Evolutionary conservation across 139 green algal species (phyloP), one percentile per base, ranked within the genome.

Genomic region (Closterium sp.): DNA sequence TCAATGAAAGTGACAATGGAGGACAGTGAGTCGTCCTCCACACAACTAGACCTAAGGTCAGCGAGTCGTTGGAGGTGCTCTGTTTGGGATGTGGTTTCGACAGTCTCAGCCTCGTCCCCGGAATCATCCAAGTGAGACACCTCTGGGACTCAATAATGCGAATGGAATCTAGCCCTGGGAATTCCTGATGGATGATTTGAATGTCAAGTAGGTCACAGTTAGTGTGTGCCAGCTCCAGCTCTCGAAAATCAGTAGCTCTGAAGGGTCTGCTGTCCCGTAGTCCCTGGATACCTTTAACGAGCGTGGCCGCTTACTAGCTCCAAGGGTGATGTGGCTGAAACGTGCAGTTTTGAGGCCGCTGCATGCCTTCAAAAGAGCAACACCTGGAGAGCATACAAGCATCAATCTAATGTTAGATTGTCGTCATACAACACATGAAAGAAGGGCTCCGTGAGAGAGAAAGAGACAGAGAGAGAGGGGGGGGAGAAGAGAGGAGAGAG

Each of bases 191-290:
- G 9, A 90, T 90, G 11, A 90, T 31, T 85, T 90, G 88, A 86
- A 90, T 9, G 30, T 90, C 88, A 90, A 90, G 88, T 50, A 62
- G n/a, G 70, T 90, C 88, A 90, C 88, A 90, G 88, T 86, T 86
- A 50, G 88, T 90, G 38, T 62, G 70, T 31, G 88, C 70, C n/a
- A 90, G 88, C 28, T 90, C 88, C 28, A 90, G 30, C 62, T 90
- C 38, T 62, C 70, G 38, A n/a, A 90, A 90, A 90, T 50, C 70
- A 87, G 88, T 87, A 28, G 88, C 7, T 90, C 28, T 90, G n/a
- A 13, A 90, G 24, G 88, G 28, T 86, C 62, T 62, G 70, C n/a
- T 31, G 27, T 90, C n/a, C 70, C 24, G 70, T 90, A 79, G 30
- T 90, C 88, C 28, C 34, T 28, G 29, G 29, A 17, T 90, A 30